Evolutionary conservation across 1,284 basidiomycete genomes (phyloP).

Genomic region (Sutorius eximius): DNA sequence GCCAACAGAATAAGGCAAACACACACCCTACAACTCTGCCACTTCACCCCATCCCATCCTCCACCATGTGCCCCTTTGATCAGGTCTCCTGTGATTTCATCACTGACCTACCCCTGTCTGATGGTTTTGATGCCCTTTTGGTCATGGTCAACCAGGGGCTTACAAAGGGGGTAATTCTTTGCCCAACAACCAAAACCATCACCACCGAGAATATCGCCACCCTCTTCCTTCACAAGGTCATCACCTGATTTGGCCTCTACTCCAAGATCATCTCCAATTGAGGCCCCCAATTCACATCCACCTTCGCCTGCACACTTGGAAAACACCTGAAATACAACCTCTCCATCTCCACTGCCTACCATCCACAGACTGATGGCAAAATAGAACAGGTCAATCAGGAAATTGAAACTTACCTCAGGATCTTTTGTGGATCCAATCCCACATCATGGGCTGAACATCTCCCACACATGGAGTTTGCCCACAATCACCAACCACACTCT

Average conservation of each 20-base stretch:
- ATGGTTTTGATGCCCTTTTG: conserved; percentile 17
- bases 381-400: background rate
- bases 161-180: conserved; percentile 11
- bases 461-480: too few species aligned
- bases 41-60: fast-evolving
- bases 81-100: conserved; percentile 18
- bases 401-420: background rate
- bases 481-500: too few species aligned
- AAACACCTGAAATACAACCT: too few species aligned
- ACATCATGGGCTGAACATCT: too few species aligned
- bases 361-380: background rate
- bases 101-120: conserved; percentile 1
- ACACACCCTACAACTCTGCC: background rate
- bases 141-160: too few species aligned
- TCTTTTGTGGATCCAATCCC: background rate
- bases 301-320: background rate
- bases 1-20: background rate
- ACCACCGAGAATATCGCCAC: too few species aligned
- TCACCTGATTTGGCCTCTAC: too few species aligned
- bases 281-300: background rate
- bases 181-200: too few species aligned
- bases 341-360: background rate
- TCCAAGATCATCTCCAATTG: background rate
- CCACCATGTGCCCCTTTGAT: background rate
- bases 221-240: too few species aligned